A percentile compares a stretch with the other conserved stretches of the same genome.
phyloP scores from a whole-genome alignment of 768 basidiomycete genomes.

The Tulasnella sp. region DNA sequence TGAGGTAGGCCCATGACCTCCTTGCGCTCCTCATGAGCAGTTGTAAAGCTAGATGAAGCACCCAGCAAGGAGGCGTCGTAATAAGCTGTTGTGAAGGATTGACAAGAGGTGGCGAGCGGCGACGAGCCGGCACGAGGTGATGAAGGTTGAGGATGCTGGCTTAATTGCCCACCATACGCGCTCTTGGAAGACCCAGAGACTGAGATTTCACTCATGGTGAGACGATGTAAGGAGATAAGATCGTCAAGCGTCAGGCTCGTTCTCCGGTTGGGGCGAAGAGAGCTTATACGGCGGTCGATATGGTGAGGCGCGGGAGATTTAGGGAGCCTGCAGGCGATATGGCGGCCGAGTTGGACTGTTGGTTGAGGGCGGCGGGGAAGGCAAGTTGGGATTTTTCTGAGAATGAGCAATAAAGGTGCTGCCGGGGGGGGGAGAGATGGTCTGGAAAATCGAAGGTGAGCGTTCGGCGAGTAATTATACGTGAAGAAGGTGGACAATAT shows the following conservation, averaged over 20 bases:
- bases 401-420: background rate
- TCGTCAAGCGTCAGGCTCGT: constrained; percentile 1
- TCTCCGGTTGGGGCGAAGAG: background rate
- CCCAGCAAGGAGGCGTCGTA: background rate
- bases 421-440: background rate
- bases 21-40: constrained; percentile 1
- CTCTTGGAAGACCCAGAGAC: background rate
- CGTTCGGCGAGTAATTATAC: constrained; percentile 3
- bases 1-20: background rate
- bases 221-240: background rate
- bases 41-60: background rate
- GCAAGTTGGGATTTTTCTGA: background rate
- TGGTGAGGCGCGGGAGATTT: constrained; percentile 7
- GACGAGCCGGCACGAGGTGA: background rate
- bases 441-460: background rate
- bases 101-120: constrained; percentile 3
- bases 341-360: background rate
- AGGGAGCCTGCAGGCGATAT: background rate
- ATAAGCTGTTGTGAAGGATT: constrained; percentile 4
- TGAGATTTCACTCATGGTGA: background rate
- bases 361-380: background rate
- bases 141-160: background rate
- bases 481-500: background rate
- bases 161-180: constrained; percentile 9
- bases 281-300: background rate